Conservation (phyloP, 2,329 filamentous ascomycete species). For the Venturia carpophila region DNA sequence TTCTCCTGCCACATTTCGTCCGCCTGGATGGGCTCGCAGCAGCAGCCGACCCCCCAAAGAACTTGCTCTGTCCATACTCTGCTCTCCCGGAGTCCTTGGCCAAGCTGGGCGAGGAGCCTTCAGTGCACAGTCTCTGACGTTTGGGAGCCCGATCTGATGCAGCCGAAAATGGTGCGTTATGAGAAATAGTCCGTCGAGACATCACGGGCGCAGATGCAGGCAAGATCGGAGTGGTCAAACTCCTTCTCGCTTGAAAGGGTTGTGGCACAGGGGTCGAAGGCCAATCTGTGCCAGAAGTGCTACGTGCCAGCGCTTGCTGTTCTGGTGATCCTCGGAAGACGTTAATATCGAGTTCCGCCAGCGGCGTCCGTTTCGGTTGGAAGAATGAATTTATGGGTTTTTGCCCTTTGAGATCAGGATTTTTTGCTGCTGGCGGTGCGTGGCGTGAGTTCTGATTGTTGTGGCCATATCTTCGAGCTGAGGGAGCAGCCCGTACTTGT, state of each 20-base stretch:
- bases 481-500: conserved; percentile 32
- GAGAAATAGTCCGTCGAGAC: conserved; percentile 12
- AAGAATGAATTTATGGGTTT: conserved; percentile 59
- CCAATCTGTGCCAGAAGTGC: conserved; percentile 51
- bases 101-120: conserved; percentile 28
- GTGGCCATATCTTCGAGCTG: conserved; percentile 28
- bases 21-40: conserved; percentile 37
- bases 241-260: conserved; percentile 23
- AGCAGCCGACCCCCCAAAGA: conserved; percentile 33
- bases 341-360: conserved; percentile 62
- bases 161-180: conserved; percentile 14
- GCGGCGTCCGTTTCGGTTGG: conserved; percentile 53
- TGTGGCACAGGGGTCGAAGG: conserved; percentile 41
- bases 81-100: conserved; percentile 23
- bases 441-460: conserved; percentile 34
- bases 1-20: conserved; percentile 26
- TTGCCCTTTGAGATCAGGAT: conserved; percentile 49
- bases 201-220: conserved; percentile 3
- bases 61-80: conserved; percentile 36
- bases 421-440: conserved; percentile 24
- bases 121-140: conserved; percentile 39
- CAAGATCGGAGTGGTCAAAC: conserved; percentile 25
- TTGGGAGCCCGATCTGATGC: conserved; percentile 30
- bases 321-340: conserved; percentile 58
- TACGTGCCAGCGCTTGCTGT: conserved; percentile 40